A percentile compares a stretch with the other conserved stretches of the same genome.
Conservation (phyloP, 495 filamentous ascomycete species). For the Daldinia decipiens region DNA sequence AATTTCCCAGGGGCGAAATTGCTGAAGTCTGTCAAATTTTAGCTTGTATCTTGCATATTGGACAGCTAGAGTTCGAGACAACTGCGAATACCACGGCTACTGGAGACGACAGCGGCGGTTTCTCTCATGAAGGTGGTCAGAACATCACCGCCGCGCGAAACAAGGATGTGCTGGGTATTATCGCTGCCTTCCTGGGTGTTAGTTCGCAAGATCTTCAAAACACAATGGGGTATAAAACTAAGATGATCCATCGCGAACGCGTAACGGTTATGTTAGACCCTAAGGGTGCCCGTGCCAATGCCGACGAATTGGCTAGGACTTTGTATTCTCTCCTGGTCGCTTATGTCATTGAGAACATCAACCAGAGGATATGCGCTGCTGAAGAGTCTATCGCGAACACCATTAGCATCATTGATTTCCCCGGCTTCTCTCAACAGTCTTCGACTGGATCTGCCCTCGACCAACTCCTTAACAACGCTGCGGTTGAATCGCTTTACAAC, state of each 20-base stretch:
- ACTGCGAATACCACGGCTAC: slow-evolving; percentile 78
- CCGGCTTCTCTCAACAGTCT: slow-evolving; percentile 85
- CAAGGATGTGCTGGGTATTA: slow-evolving; percentile 84
- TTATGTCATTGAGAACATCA: slow-evolving; percentile 90
- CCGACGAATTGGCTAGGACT: slow-evolving; percentile 91
- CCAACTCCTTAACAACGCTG: slow-evolving; percentile 93
- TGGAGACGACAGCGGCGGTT: slow-evolving; percentile 93
- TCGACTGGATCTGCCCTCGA: slow-evolving; percentile 88
- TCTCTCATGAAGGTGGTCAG: slow-evolving; percentile 93
- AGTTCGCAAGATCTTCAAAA: slow-evolving; percentile 80
- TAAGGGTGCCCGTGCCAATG: slow-evolving; percentile 85
- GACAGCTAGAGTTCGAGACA: slow-evolving; percentile 90
- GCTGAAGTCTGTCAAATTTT: slow-evolving; percentile 96
- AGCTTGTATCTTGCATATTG: slow-evolving; percentile 91
- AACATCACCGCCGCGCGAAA: slow-evolving; percentile 88
- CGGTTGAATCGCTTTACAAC: slow-evolving; percentile 89
- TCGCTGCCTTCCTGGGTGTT: slow-evolving; percentile 93
- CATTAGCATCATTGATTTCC: slow-evolving; percentile 94
- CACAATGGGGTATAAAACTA: slow-evolving; percentile 92
- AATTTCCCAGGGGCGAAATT: slow-evolving; percentile 92
- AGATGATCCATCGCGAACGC: slow-evolving; percentile 91
- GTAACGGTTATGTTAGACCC: slow-evolving; percentile 98
- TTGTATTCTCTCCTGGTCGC: slow-evolving; percentile 96
- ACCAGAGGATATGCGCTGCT: slow-evolving; percentile 85
- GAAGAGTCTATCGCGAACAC: slow-evolving; percentile 93